Percentiles rank a stretch among this genome's conserved stretches.
phyloP scores from a whole-genome alignment of 495 filamentous ascomycete genomes.

The Hyaloscypha variabilis region DNA sequence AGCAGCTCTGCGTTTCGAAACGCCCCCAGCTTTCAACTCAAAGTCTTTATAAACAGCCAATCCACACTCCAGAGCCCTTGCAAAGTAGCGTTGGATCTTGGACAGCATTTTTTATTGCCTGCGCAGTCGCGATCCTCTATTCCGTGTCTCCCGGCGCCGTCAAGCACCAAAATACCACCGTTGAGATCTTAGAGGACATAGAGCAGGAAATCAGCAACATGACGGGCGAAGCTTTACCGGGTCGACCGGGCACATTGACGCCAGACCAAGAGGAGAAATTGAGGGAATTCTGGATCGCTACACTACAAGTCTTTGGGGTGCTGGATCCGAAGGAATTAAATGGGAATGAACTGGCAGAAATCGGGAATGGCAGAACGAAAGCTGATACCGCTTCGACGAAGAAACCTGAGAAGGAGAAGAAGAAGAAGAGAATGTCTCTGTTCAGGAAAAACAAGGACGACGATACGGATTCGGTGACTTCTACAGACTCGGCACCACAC shows the following conservation, averaged over 20 bases:
- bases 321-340: slow-evolving; percentile 29
- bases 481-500: slow-evolving; percentile 33
- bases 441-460: slow-evolving; percentile 65
- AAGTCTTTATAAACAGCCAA: background rate
- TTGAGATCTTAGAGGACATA: slow-evolving; percentile 6
- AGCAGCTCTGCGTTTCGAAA: slow-evolving; percentile 4
- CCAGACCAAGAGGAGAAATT: slow-evolving; percentile 86
- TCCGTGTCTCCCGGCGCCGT: slow-evolving; percentile 13
- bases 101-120: slow-evolving; percentile 9
- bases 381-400: slow-evolving; percentile 38
- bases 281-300: slow-evolving; percentile 79
- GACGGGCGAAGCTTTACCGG: slow-evolving; percentile 39
- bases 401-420: slow-evolving; percentile 51
- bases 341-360: slow-evolving; percentile 10
- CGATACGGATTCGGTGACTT: slow-evolving; percentile 34
- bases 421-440: slow-evolving; percentile 67
- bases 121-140: slow-evolving; percentile 10
- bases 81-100: slow-evolving; percentile 22
- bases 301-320: slow-evolving; percentile 81
- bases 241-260: slow-evolving; percentile 86
- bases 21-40: background rate
- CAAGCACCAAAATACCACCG: background rate
- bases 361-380: slow-evolving; percentile 12
- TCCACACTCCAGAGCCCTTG: background rate
- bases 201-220: slow-evolving; percentile 26